Evolutionary conservation across 768 basidiomycete genomes (phyloP), one percentile per base, ranked within the genome.

Genomic region (Calocybe gangraenosa): DNA sequence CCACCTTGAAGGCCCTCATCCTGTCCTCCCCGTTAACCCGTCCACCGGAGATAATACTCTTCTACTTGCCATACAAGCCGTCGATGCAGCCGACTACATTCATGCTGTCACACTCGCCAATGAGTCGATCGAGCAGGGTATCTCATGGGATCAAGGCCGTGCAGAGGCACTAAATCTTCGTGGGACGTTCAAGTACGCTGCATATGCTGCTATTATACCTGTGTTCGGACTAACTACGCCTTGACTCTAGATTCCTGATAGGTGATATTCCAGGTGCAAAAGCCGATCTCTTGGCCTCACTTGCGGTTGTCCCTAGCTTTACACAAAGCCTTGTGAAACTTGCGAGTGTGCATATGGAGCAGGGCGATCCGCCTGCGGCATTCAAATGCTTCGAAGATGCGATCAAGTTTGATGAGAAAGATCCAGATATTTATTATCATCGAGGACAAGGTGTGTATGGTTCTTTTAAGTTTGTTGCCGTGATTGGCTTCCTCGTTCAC

Each of bases 361-460:
- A 94, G 57, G 84, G 85, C 32, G 79, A 92, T 50, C 76, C 88
- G 10, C 67, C 73, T 15, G 81, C 79, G 52, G 88, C 95, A 1
- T 93, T 98, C 65, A 81, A 85, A 47, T 89, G 87, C 61, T 98
- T 97, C 61, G 93, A 95, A 35, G 74, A 85, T 51, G 96, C 96
- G 1, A 84, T 92, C 59, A 73, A 75, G 55, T 78, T 87, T 54
- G 84, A 98, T 57, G 69, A 83, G 5, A 70, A 82, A 38, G 94
- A 98, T 66, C 85, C 95, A 0, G 95, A 98, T 65, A 92, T 96
- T 46, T 98, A 91, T 72, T 99, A 99, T 67, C 96, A 99, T 64
- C 91, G 94, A 55, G 96, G 95, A 36, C 96, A 99, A 74, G 90
- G 90, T 88, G 39, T 38, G 74, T 45, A 3, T n/a, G n/a, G n/a